These are phyloP conservation scores for Brettanomyces custersianus DNA, from an alignment of 805 yeast genomes.

Conservation along the genomic window DNA sequence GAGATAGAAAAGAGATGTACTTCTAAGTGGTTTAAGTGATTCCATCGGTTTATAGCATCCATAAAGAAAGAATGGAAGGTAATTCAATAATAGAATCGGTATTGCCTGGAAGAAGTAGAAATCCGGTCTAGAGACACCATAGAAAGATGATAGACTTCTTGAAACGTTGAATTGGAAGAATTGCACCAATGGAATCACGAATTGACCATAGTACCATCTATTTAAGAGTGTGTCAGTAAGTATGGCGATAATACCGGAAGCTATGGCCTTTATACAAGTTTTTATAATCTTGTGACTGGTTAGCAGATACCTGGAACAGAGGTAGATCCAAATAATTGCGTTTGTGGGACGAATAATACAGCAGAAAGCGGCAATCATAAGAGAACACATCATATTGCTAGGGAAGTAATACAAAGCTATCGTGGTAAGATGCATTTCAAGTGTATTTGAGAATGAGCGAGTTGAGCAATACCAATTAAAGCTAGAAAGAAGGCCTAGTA, in stretches of 20 bases:
- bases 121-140: slow-evolving; percentile 79
- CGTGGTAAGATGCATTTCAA: slow-evolving; percentile 67
- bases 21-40: slow-evolving; percentile 18
- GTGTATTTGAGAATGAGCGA: slow-evolving; percentile 76
- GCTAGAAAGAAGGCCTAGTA: slow-evolving; percentile 49
- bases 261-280: slow-evolving; percentile 4
- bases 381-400: slow-evolving; percentile 4
- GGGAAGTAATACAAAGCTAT: slow-evolving; percentile 63
- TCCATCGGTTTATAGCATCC: slow-evolving; percentile 24
- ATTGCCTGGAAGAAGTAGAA: slow-evolving; percentile 78
- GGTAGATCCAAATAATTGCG: slow-evolving; percentile 60
- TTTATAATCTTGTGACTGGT: slow-evolving; percentile 1
- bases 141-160: slow-evolving; percentile 65
- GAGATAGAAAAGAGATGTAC: slow-evolving; percentile 32
- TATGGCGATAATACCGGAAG: slow-evolving; percentile 18
- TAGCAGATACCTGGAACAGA: slow-evolving; percentile 36
- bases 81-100: slow-evolving; percentile 64
- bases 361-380: slow-evolving; percentile 47
- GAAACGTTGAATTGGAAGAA: slow-evolving; percentile 75
- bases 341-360: slow-evolving; percentile 83
- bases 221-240: slow-evolving; percentile 40
- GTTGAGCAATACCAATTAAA: slow-evolving; percentile 79
- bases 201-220: slow-evolving; percentile 45
- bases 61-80: slow-evolving; percentile 49
- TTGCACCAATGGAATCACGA: slow-evolving; percentile 55